A percentile compares a stretch with the other conserved stretches of the same genome.
Conservation (phyloP, 768 basidiomycete species). For the Mycena rebaudengoi region DNA sequence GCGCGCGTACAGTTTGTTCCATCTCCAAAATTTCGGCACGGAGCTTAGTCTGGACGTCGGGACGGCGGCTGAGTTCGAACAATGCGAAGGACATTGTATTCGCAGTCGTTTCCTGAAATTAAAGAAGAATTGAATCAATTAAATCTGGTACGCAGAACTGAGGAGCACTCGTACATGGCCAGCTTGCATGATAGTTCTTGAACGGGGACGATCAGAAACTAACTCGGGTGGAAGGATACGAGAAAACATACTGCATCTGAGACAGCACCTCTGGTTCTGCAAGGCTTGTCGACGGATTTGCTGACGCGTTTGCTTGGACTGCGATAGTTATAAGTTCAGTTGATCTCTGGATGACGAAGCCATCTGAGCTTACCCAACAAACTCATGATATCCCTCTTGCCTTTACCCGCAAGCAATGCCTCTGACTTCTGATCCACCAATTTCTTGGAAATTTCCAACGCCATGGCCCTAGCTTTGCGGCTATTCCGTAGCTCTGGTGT, state of each 20-base stretch:
- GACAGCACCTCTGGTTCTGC: constrained; percentile 36
- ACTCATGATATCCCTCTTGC: constrained; percentile 62
- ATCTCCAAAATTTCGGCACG: constrained; percentile 64
- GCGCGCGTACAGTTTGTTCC: constrained; percentile 43
- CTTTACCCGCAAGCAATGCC: constrained; percentile 56
- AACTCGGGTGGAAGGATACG: neutral
- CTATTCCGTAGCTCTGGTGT: constrained; percentile 1
- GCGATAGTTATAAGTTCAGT: neutral
- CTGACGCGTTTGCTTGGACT: constrained; percentile 30
- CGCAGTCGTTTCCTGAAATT: constrained; percentile 64
- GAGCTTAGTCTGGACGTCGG: constrained; percentile 65
- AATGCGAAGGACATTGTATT: constrained; percentile 68
- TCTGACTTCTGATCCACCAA: constrained; percentile 58
- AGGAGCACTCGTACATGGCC: neutral
- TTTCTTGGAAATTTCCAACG: constrained; percentile 30
- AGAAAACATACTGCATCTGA: constrained; percentile 43
- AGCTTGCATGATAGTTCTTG: constrained; percentile 1
- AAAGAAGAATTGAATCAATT: neutral
- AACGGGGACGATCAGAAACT: neutral
- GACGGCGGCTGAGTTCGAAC: constrained; percentile 66
- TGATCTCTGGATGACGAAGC: neutral
- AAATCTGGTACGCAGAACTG: neutral
- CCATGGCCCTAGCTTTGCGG: neutral
- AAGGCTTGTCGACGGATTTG: constrained; percentile 19
- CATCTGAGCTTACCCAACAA: constrained; percentile 53